A percentile compares a stretch with the other conserved stretches of the same genome.
These are phyloP conservation scores for Agrocybe chaxingu DNA, from an alignment of 768 basidiomycete species.

Conservation along the genomic window DNA sequence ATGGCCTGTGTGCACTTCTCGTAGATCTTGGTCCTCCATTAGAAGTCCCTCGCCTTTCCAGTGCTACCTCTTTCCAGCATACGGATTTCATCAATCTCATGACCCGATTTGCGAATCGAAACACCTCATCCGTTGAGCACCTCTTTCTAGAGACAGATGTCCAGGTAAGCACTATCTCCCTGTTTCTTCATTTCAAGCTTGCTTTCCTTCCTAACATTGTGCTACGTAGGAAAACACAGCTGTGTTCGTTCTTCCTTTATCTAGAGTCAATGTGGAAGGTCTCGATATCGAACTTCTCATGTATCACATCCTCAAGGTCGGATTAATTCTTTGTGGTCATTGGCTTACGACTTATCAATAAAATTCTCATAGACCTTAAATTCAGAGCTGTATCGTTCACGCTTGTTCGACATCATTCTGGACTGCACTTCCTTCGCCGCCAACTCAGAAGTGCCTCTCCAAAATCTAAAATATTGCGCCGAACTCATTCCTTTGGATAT, in stretches of 20 bases:
- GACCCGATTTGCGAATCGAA: slow-evolving; percentile 56
- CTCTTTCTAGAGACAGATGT: slow-evolving; percentile 61
- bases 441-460: slow-evolving; percentile 73
- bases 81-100: slow-evolving; percentile 67
- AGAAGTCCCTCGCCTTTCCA: slow-evolving; percentile 63
- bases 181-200: not conserved
- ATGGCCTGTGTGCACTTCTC: slow-evolving; percentile 70
- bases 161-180: slow-evolving; percentile 32
- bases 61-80: slow-evolving; percentile 46
- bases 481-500: slow-evolving; percentile 75
- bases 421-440: slow-evolving; percentile 80
- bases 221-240: slow-evolving; percentile 38
- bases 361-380: slow-evolving; percentile 44
- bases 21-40: slow-evolving; percentile 75
- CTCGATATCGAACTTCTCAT: slow-evolving; percentile 77
- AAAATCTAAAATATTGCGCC: slow-evolving; percentile 76
- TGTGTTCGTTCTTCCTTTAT: slow-evolving; percentile 62
- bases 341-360: not conserved
- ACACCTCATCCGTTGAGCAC: slow-evolving; percentile 57
- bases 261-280: slow-evolving; percentile 73
- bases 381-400: slow-evolving; percentile 41
- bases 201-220: not conserved
- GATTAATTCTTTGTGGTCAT: not conserved
- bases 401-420: slow-evolving; percentile 67
- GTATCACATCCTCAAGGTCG: slow-evolving; percentile 74